phyloP scores from a whole-genome alignment of 495 filamentous ascomycete genomes.

The Trichoderma gamsii region DNA sequence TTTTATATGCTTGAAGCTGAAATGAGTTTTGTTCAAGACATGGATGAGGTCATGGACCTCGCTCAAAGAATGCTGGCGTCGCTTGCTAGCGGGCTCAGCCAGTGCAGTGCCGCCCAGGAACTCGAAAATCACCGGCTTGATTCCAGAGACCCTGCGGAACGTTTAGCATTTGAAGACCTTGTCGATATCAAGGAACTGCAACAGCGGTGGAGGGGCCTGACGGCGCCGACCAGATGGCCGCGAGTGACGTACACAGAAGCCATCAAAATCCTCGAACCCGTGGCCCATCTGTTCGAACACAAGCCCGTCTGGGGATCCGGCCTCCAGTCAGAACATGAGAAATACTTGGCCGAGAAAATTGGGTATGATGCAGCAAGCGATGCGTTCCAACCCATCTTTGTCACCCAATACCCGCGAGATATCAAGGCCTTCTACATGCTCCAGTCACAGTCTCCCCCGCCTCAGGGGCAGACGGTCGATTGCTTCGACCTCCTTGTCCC shows the following conservation, averaged over 20 bases:
- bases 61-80: conserved; percentile 70
- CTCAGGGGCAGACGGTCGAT: conserved; percentile 58
- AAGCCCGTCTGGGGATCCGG: conserved; percentile 64
- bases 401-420: conserved; percentile 80
- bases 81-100: conserved; percentile 49
- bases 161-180: conserved; percentile 18
- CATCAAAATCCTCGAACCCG: conserved; percentile 59
- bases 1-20: conserved; percentile 99
- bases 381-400: conserved; percentile 64
- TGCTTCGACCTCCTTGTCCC: conserved; percentile 95
- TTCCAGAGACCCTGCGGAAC: conserved; percentile 8
- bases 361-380: conserved; percentile 43
- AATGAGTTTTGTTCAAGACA: conserved; percentile 64
- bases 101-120: conserved; percentile 56
- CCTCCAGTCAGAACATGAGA: conserved; percentile 89
- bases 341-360: conserved; percentile 68
- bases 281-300: conserved; percentile 58
- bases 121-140: conserved; percentile 32
- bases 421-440: conserved; percentile 98
- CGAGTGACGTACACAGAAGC: conserved; percentile 82
- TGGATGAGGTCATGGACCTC: conserved; percentile 65
- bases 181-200: conserved; percentile 44
- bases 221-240: conserved; percentile 53
- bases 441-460: conserved; percentile 36
- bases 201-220: conserved; percentile 65